These are phyloP conservation scores for Epichloe aotearoae DNA, from an alignment of 2,329 filamentous ascomycete species.

Conservation along the genomic window DNA sequence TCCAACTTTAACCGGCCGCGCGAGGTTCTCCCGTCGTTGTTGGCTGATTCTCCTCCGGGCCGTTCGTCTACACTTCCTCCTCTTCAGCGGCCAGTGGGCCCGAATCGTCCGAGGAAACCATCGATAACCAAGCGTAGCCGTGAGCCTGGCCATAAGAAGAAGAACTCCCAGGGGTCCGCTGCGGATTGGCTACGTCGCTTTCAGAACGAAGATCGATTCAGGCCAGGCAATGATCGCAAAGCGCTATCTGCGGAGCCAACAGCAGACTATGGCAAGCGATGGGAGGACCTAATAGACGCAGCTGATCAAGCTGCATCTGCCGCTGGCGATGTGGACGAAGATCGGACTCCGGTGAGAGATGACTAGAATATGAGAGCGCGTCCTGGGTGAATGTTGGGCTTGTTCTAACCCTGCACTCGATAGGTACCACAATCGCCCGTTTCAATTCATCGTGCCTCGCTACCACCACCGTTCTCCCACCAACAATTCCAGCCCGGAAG, in stretches of 20 bases:
- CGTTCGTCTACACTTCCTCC: constrained; percentile 82
- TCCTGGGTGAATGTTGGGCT: not conserved
- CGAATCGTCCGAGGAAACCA: constrained; percentile 65
- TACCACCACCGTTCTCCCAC: constrained; percentile 48
- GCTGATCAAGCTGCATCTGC: constrained; percentile 62
- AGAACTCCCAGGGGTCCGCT: constrained; percentile 55
- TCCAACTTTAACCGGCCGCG: constrained; percentile 40
- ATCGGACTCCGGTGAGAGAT: constrained; percentile 68
- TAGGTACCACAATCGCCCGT: constrained; percentile 54
- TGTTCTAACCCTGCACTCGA: not conserved
- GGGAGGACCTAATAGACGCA: constrained; percentile 93
- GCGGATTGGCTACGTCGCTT: constrained; percentile 50
- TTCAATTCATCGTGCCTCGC: constrained; percentile 47
- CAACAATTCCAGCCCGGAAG: constrained; percentile 49
- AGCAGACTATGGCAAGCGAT: constrained; percentile 72
- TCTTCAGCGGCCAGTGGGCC: constrained; percentile 59
- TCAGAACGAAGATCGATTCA: constrained; percentile 51
- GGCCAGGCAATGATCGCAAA: constrained; percentile 59
- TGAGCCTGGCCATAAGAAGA: constrained; percentile 67
- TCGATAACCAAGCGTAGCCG: constrained; percentile 71
- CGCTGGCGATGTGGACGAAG: constrained; percentile 81
- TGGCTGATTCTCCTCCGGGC: constrained; percentile 69
- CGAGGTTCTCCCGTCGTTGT: constrained; percentile 70
- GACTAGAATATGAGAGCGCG: not conserved
- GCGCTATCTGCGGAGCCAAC: constrained; percentile 77